These are phyloP conservation scores for Lobosporangium transversale DNA, from an alignment of 192 early-diverging fungal species.

Conservation along the genomic window DNA sequence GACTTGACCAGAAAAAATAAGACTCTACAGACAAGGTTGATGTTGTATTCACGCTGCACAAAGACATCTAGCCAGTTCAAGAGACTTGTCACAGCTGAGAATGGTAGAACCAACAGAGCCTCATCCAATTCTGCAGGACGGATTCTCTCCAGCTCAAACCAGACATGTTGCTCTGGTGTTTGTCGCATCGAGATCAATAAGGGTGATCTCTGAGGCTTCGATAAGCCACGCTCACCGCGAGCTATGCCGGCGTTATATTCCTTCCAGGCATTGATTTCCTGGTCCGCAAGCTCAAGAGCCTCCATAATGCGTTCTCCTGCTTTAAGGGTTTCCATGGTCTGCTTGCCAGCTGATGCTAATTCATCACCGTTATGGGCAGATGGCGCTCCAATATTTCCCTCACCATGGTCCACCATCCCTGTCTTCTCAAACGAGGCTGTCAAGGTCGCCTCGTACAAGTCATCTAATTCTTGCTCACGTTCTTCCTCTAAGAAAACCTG, in stretches of 20 bases:
- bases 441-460: conserved; percentile 84
- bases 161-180: conserved; percentile 79
- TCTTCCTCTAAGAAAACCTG: conserved; percentile 95
- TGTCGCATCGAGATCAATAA: conserved; percentile 50
- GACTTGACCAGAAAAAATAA: conserved; percentile 85
- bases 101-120: conserved; percentile 89
- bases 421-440: conserved; percentile 72
- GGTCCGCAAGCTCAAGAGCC: conserved; percentile 89
- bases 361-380: conserved; percentile 57
- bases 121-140: conserved; percentile 89
- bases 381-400: conserved; percentile 59
- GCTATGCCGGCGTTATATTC: conserved; percentile 66
- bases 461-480: conserved; percentile 92
- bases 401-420: conserved; percentile 54
- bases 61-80: conserved; percentile 83
- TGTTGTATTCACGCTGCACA: conserved; percentile 86
- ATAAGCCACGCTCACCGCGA: conserved; percentile 37
- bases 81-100: conserved; percentile 79
- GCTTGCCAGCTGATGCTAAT: conserved; percentile 80
- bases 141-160: conserved; percentile 80
- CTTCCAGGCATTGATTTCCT: conserved; percentile 76
- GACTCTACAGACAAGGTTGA: conserved; percentile 81
- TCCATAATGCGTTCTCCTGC: conserved; percentile 95
- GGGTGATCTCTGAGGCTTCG: conserved; percentile 51
- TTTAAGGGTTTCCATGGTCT: conserved; percentile 95